Percentiles rank a stretch among this genome's conserved stretches.
Evolutionary conservation across 345 rosid genomes (phyloP).

Genomic region (Xanthoceras sorbifolium): DNA sequence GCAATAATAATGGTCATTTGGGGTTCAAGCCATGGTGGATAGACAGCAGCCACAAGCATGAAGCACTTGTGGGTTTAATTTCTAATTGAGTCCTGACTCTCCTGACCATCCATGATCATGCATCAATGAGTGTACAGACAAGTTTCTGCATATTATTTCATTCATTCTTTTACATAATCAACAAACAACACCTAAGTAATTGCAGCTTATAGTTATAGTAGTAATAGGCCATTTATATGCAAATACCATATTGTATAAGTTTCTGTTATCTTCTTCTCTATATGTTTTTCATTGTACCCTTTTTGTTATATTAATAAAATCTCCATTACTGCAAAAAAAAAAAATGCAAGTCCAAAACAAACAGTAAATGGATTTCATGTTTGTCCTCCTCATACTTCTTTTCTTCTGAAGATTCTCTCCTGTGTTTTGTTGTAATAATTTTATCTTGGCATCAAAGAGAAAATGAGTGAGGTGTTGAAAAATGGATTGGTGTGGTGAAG

Average conservation of each 20-base stretch:
- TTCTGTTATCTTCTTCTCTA: background rate
- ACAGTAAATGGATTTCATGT: conserved; percentile 20
- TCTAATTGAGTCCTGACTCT: conserved; percentile 32
- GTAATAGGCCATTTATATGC: background rate
- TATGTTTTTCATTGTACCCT: background rate
- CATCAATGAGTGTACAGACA: conserved; percentile 35
- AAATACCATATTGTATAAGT: background rate
- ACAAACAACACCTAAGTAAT: conserved; percentile 16
- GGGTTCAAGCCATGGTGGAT: conserved; percentile 59
- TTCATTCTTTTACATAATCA: conserved; percentile 49
- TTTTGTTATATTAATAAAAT: conserved; percentile 10
- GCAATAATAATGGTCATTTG: conserved; percentile 33
- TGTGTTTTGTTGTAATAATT: conserved; percentile 23
- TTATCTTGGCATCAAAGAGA: conserved; percentile 43
- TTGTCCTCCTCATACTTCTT: conserved; percentile 12
- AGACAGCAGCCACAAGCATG: conserved; percentile 47
- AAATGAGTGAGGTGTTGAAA: conserved; percentile 45
- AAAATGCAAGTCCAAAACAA: conserved; percentile 3
- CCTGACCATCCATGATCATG: background rate
- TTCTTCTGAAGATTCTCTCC: too few species aligned
- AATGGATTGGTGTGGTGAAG: conserved; percentile 33
- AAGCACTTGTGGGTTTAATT: conserved; percentile 42
- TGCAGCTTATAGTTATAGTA: conserved; percentile 18
- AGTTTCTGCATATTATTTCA: conserved; percentile 27
- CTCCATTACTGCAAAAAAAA: conserved; percentile 11